phyloP scores from a whole-genome alignment of 352 stramenopile species.

The Pythium aphanidermatum region DNA sequence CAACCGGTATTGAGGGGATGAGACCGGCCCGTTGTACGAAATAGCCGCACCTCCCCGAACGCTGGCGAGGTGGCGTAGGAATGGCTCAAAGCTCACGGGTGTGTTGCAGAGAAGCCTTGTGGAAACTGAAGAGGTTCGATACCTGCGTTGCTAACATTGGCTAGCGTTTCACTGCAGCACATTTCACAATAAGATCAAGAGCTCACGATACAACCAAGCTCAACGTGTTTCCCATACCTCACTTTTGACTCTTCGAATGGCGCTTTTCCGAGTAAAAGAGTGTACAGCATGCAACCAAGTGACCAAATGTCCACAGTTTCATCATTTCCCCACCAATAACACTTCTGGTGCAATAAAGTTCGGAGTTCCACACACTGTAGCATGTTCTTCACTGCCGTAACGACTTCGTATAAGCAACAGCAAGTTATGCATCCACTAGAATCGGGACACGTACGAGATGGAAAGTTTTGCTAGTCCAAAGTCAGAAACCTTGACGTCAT shows the following conservation, averaged over 20 bases:
- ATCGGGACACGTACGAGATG: constrained; percentile 24
- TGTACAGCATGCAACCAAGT: constrained; percentile 74
- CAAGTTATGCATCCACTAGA: too few relatives aligned
- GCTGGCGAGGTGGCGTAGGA: constrained; percentile 39
- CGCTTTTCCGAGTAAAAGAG: constrained; percentile 50
- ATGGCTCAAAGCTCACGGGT: constrained; percentile 25
- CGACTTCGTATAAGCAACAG: too few relatives aligned
- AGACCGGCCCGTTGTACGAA: not conserved
- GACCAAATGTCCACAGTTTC: constrained; percentile 76
- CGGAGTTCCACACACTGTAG: constrained; percentile 72
- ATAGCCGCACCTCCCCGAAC: not conserved
- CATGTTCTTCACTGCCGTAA: constrained; percentile 34
- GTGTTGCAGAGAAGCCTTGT: constrained; percentile 42
- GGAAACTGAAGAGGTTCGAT: constrained; percentile 39
- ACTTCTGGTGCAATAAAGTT: constrained; percentile 83
- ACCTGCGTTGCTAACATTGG: constrained; percentile 57
- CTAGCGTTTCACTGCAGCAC: constrained; percentile 45
- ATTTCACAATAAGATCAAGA: not conserved
- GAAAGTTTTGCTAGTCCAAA: constrained; percentile 64
- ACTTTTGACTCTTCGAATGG: constrained; percentile 74
- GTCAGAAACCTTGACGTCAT: constrained; percentile 63
- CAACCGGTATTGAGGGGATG: constrained; percentile 42
- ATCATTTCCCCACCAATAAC: constrained; percentile 28
- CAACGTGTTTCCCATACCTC: constrained; percentile 46
- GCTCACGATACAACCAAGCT: not conserved